Conservation (phyloP, 1,139 yeast species). For the Yamadazyma sp. region DNA sequence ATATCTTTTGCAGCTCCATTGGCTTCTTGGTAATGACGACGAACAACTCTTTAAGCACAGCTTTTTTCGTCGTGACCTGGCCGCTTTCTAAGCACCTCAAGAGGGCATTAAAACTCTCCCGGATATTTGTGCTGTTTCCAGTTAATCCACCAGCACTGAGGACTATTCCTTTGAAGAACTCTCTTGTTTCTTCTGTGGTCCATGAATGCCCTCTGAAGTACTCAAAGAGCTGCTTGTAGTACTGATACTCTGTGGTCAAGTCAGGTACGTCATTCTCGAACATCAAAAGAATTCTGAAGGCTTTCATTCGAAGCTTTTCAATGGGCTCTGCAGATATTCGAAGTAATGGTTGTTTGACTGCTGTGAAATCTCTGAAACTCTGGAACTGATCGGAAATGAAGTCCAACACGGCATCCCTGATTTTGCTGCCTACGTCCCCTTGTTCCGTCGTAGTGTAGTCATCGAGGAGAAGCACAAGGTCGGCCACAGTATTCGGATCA, state of each 20-base stretch:
- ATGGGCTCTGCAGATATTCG: constrained; percentile 51
- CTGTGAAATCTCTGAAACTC: constrained; percentile 2
- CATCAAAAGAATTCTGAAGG: constrained; percentile 19
- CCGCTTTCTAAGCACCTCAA: constrained; percentile 29
- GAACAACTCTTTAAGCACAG: constrained; percentile 15
- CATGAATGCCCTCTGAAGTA: constrained; percentile 13
- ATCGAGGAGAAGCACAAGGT: constrained; percentile 35
- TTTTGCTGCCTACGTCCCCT: constrained; percentile 79
- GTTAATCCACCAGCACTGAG: constrained; percentile 63
- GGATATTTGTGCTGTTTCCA: constrained; percentile 51
- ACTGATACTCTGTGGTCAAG: constrained; percentile 12
- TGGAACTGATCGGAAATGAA: constrained; percentile 27
- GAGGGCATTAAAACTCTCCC: constrained; percentile 44
- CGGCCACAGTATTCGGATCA: constrained; percentile 14
- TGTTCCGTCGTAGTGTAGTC: constrained; percentile 69
- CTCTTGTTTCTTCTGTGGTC: constrained; percentile 11
- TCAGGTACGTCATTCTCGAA: background rate
- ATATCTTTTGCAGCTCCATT: constrained; percentile 10
- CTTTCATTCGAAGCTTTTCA: constrained; percentile 27
- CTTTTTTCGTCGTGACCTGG: constrained; percentile 10
- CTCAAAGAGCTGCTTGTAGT: constrained; percentile 27
- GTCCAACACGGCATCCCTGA: constrained; percentile 52
- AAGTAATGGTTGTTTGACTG: constrained; percentile 30
- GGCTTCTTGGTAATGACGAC: constrained; percentile 17
- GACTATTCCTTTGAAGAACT: constrained; percentile 58